Conservation (phyloP, 495 filamentous ascomycete species). For the Achaetomiella virescens region DNA sequence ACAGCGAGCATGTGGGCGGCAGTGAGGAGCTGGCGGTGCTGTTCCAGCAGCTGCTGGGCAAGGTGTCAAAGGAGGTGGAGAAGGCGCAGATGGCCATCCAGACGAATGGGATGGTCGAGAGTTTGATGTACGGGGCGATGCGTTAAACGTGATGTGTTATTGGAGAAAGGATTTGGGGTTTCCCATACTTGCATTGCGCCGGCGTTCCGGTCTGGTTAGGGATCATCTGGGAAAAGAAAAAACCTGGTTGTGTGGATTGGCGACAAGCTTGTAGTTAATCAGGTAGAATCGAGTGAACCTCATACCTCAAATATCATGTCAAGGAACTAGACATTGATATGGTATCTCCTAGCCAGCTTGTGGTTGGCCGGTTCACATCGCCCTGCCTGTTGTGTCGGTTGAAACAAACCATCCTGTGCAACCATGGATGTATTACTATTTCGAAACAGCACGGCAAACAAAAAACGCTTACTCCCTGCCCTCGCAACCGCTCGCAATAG, state of each 20-base stretch:
- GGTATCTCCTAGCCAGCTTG: no score
- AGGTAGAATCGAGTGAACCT: constrained; percentile 2
- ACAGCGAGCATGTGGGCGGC: constrained; percentile 70
- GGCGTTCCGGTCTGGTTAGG: constrained; percentile 8
- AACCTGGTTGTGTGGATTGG: not conserved
- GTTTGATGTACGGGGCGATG: constrained; percentile 48
- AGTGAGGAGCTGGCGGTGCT: constrained; percentile 63
- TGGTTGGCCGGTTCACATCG: no score
- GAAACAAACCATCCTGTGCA: not conserved
- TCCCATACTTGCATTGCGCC: constrained; percentile 9
- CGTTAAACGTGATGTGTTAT: not conserved
- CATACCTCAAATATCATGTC: not conserved
- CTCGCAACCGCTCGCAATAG: not conserved
- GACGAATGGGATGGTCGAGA: constrained; percentile 78
- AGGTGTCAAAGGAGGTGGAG: constrained; percentile 72
- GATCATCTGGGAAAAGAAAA: not conserved
- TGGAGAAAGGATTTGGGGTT: not conserved
- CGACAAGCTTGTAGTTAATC: not conserved
- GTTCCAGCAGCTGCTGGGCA: constrained; percentile 56
- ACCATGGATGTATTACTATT: not conserved
- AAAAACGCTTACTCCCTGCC: not conserved
- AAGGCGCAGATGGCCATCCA: constrained; percentile 70
- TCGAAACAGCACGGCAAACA: not conserved
- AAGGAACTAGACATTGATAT: not conserved
- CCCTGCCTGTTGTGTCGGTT: no score